These are phyloP conservation scores for Ophiosphaerella korrae DNA, from an alignment of 2,329 filamentous ascomycete species.

Conservation along the genomic window DNA sequence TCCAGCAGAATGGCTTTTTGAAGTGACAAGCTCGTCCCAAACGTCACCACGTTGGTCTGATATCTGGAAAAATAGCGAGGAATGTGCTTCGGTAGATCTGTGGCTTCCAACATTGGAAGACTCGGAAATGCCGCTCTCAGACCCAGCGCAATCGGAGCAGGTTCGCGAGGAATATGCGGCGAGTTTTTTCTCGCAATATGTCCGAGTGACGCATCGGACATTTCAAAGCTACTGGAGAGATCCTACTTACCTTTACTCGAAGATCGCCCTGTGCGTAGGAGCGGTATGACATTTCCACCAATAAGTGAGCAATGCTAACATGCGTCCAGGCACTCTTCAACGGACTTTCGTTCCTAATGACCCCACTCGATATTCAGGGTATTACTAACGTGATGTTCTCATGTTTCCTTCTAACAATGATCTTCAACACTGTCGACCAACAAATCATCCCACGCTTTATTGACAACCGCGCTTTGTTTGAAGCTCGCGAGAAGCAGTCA, in stretches of 20 bases:
- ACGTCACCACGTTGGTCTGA: too few species aligned
- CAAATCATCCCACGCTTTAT: conserved; percentile 83
- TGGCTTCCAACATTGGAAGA: conserved; percentile 17
- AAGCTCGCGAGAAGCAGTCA: conserved; percentile 80
- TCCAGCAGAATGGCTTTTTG: conserved; percentile 77
- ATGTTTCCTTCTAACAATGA: conserved; percentile 75
- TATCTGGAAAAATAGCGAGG: too few species aligned
- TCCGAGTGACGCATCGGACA: conserved; percentile 69
- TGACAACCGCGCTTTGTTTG: conserved; percentile 75
- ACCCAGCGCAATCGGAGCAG: too few species aligned
- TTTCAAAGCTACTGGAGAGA: conserved; percentile 90
- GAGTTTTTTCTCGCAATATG: conserved; percentile 67
- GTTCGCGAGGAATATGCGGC: conserved; percentile 53
- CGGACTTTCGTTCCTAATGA: conserved; percentile 75
- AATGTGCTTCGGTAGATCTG: too few species aligned
- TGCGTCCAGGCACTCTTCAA: conserved; percentile 63
- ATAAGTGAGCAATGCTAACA: background rate
- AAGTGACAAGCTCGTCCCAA: too few species aligned
- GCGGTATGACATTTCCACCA: background rate
- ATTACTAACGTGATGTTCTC: conserved; percentile 82
- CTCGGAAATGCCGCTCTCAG: background rate
- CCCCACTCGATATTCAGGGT: conserved; percentile 72
- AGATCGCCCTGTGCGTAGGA: conserved; percentile 66
- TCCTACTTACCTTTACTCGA: conserved; percentile 83
- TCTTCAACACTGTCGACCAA: conserved; percentile 76